phyloP scores from a whole-genome alignment of 108 stramenopile genomes.

The Skeletonema menzelii region DNA sequence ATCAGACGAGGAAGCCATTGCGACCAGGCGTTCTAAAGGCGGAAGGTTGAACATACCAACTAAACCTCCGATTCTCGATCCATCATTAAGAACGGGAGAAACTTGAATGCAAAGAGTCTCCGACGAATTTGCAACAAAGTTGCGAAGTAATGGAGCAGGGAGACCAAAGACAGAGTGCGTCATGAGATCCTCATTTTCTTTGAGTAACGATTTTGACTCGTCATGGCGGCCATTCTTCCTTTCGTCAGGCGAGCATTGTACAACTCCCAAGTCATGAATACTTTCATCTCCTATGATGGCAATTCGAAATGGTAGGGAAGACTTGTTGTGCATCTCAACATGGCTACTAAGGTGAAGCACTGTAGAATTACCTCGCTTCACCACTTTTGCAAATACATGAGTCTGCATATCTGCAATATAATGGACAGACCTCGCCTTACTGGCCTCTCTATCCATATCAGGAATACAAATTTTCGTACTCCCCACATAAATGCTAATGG shows the following conservation, averaged over 20 bases:
- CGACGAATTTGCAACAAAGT: conserved; percentile 31
- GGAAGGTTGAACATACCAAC: conserved; percentile 40
- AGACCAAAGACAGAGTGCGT: conserved; percentile 47
- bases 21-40: conserved; percentile 27
- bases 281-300: conserved; percentile 33
- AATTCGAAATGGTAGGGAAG: conserved; percentile 65
- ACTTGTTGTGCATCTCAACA: conserved; percentile 63
- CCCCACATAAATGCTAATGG: conserved; percentile 50
- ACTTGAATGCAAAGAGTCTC: conserved; percentile 40
- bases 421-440: conserved; percentile 42
- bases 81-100: conserved; percentile 25
- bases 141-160: conserved; percentile 35
- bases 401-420: conserved; percentile 36
- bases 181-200: conserved; percentile 36
- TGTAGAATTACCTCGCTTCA: conserved; percentile 75
- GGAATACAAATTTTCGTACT: conserved; percentile 36
- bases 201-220: conserved; percentile 16
- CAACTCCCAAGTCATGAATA: conserved; percentile 46
- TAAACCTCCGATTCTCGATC: conserved; percentile 8
- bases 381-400: conserved; percentile 57
- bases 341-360: conserved; percentile 76
- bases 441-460: conserved; percentile 63
- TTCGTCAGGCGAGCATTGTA: conserved; percentile 11
- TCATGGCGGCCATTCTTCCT: background rate
- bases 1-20: conserved; percentile 32